phyloP scores from a whole-genome alignment of 2,329 filamentous ascomycete genomes.

The Talaromyces sp. region DNA sequence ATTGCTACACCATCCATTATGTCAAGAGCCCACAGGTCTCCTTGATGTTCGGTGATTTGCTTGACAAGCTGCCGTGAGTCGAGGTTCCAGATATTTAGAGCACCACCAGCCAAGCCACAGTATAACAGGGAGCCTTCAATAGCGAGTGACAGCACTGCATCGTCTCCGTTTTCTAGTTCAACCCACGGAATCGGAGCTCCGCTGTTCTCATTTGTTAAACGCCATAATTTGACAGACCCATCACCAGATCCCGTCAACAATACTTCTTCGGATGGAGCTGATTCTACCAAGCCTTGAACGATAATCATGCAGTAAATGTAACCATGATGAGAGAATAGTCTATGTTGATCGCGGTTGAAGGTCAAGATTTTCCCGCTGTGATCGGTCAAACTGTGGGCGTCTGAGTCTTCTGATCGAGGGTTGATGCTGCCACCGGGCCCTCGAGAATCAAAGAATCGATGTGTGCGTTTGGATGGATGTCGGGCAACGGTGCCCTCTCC shows the following conservation, averaged over 20 bases:
- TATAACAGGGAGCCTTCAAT: conserved; percentile 91
- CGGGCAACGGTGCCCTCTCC: conserved; percentile 61
- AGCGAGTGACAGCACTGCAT: conserved; percentile 70
- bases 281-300: conserved; percentile 67
- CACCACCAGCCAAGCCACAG: conserved; percentile 78
- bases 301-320: conserved; percentile 97
- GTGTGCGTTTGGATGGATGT: conserved; percentile 72
- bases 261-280: conserved; percentile 66
- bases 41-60: conserved; percentile 75
- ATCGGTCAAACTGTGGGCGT: conserved; percentile 47
- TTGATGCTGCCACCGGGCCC: conserved; percentile 79
- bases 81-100: conserved; percentile 94
- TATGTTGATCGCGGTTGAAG: conserved; percentile 75
- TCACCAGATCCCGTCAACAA: conserved; percentile 90
- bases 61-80: conserved; percentile 88
- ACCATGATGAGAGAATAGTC: conserved; percentile 88
- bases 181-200: conserved; percentile 69
- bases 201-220: conserved; percentile 57
- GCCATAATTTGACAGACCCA: conserved; percentile 93
- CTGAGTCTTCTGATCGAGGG: conserved; percentile 62
- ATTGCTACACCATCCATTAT: conserved; percentile 83
- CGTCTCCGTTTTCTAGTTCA: conserved; percentile 60
- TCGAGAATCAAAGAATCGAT: conserved; percentile 89
- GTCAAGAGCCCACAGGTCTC: conserved; percentile 81
- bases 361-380: conserved; percentile 67